phyloP scores from a whole-genome alignment of 2,329 filamentous ascomycete species.

The Penicillium corylophilum region DNA sequence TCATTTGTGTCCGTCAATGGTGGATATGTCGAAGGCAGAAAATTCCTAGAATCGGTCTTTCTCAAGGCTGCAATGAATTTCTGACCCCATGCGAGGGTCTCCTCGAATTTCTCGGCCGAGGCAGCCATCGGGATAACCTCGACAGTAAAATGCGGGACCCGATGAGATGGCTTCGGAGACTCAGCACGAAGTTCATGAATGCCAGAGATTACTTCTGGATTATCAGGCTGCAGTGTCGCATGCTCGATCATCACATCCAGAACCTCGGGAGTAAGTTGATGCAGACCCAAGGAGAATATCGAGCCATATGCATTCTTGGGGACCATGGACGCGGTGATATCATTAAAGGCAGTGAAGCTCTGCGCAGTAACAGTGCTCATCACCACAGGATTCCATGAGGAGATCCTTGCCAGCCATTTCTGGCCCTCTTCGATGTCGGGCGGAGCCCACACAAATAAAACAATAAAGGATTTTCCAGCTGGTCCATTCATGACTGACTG shows the following conservation, averaged over 20 bases:
- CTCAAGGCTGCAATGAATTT: conserved; percentile 18
- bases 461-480: conserved; percentile 25
- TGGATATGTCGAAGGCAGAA: conserved; percentile 29
- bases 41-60: conserved; percentile 9
- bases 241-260: conserved; percentile 27
- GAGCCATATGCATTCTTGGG: conserved; percentile 8
- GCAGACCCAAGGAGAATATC: conserved; percentile 21
- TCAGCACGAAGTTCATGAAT: conserved; percentile 30
- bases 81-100: conserved; percentile 4
- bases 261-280: conserved; percentile 26
- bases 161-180: conserved; percentile 17
- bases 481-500: conserved; percentile 34
- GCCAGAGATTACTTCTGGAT: conserved; percentile 27
- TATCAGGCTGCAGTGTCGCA: conserved; percentile 18
- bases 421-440: conserved; percentile 32
- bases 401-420: conserved; percentile 29
- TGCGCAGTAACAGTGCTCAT: conserved; percentile 28
- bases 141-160: conserved; percentile 37
- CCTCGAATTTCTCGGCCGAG: conserved; percentile 7
- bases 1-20: conserved; percentile 28
- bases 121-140: conserved; percentile 33
- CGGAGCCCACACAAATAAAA: conserved; percentile 35
- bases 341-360: conserved; percentile 21
- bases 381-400: conserved; percentile 25
- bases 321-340: conserved; percentile 17